phyloP scores from a whole-genome alignment of 2,329 filamentous ascomycete species.

The Epichloe sp. region DNA sequence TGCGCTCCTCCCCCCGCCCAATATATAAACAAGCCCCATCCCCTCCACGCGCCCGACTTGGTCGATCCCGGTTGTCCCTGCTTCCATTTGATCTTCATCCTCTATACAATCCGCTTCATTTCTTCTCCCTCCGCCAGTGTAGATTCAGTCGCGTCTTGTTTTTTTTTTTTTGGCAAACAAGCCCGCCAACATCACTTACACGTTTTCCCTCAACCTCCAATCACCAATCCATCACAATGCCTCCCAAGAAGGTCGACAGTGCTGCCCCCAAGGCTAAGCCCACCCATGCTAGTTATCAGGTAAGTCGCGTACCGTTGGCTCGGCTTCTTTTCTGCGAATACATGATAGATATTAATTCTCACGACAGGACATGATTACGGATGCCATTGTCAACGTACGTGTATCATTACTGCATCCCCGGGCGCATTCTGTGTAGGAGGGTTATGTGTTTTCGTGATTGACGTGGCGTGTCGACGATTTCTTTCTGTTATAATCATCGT shows the following conservation, averaged over 20 bases:
- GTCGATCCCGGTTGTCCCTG: slow-evolving; percentile 23
- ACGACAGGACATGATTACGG: slow-evolving; percentile 47
- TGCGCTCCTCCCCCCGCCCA: slow-evolving; percentile 41
- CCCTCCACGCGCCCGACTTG: slow-evolving; percentile 40
- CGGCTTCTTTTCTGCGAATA: not conserved
- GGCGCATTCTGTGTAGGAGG: slow-evolving; percentile 20
- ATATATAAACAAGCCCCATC: slow-evolving; percentile 47
- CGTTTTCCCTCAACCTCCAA: slow-evolving; percentile 8
- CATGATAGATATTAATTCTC: slow-evolving; percentile 12
- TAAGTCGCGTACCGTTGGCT: slow-evolving; percentile 20
- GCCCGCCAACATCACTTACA: slow-evolving; percentile 1
- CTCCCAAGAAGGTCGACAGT: slow-evolving; percentile 43
- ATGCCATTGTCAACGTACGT: slow-evolving; percentile 48
- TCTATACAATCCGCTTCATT: slow-evolving; percentile 14
- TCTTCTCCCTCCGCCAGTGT: slow-evolving; percentile 10
- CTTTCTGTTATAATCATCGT: not conserved
- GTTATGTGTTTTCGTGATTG: not conserved
- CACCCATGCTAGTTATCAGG: slow-evolving; percentile 46
- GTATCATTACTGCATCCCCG: slow-evolving; percentile 18
- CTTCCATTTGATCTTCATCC: slow-evolving; percentile 5
- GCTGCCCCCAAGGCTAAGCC: slow-evolving; percentile 34
- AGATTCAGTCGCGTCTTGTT: slow-evolving; percentile 14
- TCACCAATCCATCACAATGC: slow-evolving; percentile 32
- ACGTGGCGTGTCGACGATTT: not conserved
- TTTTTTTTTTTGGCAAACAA: not conserved